A percentile compares a stretch with the other conserved stretches of the same genome.
These are phyloP conservation scores for Naganishia sp. DNA, from an alignment of 1,284 basidiomycete genomes.

Conservation along the genomic window DNA sequence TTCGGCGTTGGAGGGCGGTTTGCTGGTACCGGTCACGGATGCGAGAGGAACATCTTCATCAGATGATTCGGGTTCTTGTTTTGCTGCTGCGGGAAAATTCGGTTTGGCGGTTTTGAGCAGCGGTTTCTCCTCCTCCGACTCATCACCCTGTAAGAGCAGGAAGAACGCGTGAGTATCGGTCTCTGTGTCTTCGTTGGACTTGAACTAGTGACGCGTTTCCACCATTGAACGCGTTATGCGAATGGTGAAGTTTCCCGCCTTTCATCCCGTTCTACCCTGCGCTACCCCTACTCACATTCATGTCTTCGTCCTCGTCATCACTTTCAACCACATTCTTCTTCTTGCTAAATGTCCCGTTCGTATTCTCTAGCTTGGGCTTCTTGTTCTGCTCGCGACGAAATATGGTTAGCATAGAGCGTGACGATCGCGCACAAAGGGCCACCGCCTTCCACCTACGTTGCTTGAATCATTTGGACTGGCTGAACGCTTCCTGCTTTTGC, in stretches of 20 bases:
- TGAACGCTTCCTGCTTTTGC: slow-evolving; percentile 25
- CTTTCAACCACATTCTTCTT: slow-evolving; percentile 29
- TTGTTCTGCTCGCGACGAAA: slow-evolving; percentile 17
- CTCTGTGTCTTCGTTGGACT: neutral
- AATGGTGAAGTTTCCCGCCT: neutral
- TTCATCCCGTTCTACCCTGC: neutral
- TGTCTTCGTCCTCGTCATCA: slow-evolving; percentile 28
- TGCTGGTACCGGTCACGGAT: slow-evolving; percentile 31
- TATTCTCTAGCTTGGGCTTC: slow-evolving; percentile 3
- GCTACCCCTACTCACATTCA: slow-evolving; percentile 19
- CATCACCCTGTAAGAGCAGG: slow-evolving; percentile 4
- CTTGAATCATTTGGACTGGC: slow-evolving; percentile 20
- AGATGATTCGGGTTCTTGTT: slow-evolving; percentile 36
- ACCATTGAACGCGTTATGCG: neutral
- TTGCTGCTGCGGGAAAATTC: slow-evolving; percentile 37
- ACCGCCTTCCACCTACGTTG: slow-evolving; percentile 18
- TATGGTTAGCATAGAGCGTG: neutral
- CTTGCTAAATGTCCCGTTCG: slow-evolving; percentile 17
- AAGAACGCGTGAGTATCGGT: neutral
- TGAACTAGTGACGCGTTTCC: neutral
- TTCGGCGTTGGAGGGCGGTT: slow-evolving; percentile 36
- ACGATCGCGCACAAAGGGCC: neutral
- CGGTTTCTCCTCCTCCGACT: slow-evolving; percentile 28
- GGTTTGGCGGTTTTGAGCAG: slow-evolving; percentile 28
- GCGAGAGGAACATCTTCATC: slow-evolving; percentile 35